phyloP scores from a whole-genome alignment of 2,329 filamentous ascomycete species.

The Orbilia javanica region DNA sequence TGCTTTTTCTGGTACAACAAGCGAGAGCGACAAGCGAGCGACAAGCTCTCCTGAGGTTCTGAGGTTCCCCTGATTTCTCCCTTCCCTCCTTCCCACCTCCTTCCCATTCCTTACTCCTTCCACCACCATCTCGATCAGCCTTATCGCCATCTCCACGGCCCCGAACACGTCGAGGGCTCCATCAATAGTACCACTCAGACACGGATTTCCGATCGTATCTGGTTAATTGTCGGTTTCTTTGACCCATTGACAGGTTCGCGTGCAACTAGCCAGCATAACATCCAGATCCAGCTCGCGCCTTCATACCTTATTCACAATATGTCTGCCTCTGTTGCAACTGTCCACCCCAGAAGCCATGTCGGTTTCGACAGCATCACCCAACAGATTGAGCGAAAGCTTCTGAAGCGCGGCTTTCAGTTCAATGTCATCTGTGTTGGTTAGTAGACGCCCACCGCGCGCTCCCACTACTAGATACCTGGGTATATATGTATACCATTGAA shows the following conservation, averaged over 20 bases:
- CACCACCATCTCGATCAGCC: conserved; percentile 60
- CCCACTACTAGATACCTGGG: neutral
- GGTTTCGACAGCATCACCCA: conserved; percentile 99
- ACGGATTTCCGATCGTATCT: neutral
- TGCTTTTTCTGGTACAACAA: conserved; percentile 24
- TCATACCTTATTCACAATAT: conserved; percentile 21
- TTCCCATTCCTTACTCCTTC: conserved; percentile 57
- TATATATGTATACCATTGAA: neutral
- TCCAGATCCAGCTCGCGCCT: conserved; percentile 22
- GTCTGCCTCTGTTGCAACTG: conserved; percentile 50
- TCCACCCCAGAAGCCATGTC: conserved; percentile 89
- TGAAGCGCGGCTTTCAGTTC: conserved; percentile 99
- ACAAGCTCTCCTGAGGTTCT: conserved; percentile 27
- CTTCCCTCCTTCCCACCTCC: conserved; percentile 9
- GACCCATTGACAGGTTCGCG: conserved; percentile 21
- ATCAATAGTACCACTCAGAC: neutral
- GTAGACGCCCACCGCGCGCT: conserved; percentile 66
- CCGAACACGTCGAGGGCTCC: conserved; percentile 10
- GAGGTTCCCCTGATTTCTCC: conserved; percentile 47
- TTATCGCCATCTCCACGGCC: conserved; percentile 67
- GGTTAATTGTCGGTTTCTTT: conserved; percentile 1
- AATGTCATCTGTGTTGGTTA: conserved; percentile 99
- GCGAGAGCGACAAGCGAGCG: conserved; percentile 36
- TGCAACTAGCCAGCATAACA: conserved; percentile 7
- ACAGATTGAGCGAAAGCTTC: conserved; percentile 98